Evolutionary conservation across 257 asterid genomes (phyloP).

Genomic region (Sherardia arvensis): DNA sequence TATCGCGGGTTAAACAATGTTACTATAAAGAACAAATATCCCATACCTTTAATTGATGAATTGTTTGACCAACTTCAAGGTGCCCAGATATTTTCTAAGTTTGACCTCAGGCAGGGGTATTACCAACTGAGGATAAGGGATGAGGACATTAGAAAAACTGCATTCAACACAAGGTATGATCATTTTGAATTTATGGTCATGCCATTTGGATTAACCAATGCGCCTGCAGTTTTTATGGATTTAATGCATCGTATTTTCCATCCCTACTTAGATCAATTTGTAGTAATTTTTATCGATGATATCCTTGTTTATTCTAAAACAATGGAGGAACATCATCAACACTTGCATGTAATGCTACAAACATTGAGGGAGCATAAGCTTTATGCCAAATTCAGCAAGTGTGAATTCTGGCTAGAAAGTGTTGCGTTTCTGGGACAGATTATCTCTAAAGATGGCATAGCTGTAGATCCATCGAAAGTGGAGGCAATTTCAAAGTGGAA

Average conservation of each 20-base stretch:
- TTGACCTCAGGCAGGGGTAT: too few species aligned
- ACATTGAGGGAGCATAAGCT: background rate
- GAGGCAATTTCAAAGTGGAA: too few species aligned
- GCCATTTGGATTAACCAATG: background rate
- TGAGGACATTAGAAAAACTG: background rate
- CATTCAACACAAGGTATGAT: background rate
- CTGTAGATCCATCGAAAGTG: too few species aligned
- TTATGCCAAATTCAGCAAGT: background rate
- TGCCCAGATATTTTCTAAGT: too few species aligned
- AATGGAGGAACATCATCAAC: background rate
- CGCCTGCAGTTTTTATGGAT: background rate
- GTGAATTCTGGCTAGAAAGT: background rate
- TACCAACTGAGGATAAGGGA: too few species aligned
- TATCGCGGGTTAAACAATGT: too few species aligned
- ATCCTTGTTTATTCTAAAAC: background rate
- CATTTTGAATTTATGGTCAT: background rate
- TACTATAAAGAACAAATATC: too few species aligned
- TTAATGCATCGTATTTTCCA: background rate
- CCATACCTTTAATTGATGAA: too few species aligned
- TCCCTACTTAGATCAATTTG: background rate
- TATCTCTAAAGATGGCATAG: too few species aligned
- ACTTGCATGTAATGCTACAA: background rate
- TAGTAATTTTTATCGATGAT: background rate
- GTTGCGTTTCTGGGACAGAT: background rate
- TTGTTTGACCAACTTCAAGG: too few species aligned